Evolutionary conservation across 2,329 filamentous ascomycete species (phyloP), one percentile per base, ranked within the genome.

Genomic region (Microdochium trichocladiopsis): DNA sequence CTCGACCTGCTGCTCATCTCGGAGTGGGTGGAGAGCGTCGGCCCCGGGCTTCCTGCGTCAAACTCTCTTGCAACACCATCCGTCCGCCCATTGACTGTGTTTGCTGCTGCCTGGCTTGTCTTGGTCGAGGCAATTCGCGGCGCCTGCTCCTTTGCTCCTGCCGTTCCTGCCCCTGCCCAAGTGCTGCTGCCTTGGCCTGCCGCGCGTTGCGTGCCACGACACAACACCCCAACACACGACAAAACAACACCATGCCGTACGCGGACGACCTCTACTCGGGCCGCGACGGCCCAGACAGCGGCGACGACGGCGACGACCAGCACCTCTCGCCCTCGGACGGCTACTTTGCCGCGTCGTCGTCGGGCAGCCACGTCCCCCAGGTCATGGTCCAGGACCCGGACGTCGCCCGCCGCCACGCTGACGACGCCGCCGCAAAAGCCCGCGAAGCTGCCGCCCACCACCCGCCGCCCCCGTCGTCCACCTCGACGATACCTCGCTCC

Each of bases 381-480:
- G 64, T 78, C 50, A 66, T 76, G 54, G 72, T 79, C 51, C 66
- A 70, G 55, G 76, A 80, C 55, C 75, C 77, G 48, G 76, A 71
- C 47, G 62, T 77, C 50, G 61, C 63, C 50, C 61, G 65, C 55
- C 55, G 48, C 47, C 45, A 53, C 50, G 61, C 68, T 55, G 65
- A 58, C 54, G 64, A 55, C 31, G 61, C 59, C 55, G 64, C 68
- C 52, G 65, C 68, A 52, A 79, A 80, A 65, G 71, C 69, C 22
- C 63, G 63, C 25, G 74, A 79, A 59, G 74, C 70, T 4, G 68
- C 69, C 28, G 62, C 53, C 41, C 50, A 51, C 51, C 47, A 49
- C 54, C 61, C 55, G 47, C 58, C 63, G 57, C 62, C 62, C 63
- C 47, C 47, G 16, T 23, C 49, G 49, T 50, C 55, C 16, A 58